Percentiles rank a stretch among this genome's conserved stretches.
These are phyloP conservation scores for Clavispora asparagi DNA, from an alignment of 805 yeast genomes.

Conservation along the genomic window DNA sequence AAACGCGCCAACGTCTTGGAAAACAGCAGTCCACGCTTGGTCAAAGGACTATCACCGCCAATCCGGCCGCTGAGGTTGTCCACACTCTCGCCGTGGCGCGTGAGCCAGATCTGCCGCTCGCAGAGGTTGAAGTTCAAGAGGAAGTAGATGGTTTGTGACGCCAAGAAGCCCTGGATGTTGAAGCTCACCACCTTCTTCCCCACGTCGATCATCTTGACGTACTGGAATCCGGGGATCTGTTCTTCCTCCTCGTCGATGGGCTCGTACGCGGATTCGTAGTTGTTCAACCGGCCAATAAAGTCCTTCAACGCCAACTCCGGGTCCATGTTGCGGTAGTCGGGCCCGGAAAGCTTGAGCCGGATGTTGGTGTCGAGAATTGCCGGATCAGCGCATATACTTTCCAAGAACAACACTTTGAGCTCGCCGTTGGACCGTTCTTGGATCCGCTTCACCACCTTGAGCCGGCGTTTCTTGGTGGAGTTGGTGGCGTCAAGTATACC, in stretches of 20 bases:
- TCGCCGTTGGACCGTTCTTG: constrained; percentile 52
- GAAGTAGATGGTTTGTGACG: constrained; percentile 91
- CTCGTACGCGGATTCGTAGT: constrained; percentile 87
- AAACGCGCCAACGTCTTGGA: constrained; percentile 69
- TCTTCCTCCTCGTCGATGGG: constrained; percentile 82
- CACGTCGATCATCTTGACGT: constrained; percentile 92
- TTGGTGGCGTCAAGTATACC: constrained; percentile 90
- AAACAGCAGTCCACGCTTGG: constrained; percentile 73
- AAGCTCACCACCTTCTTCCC: constrained; percentile 92
- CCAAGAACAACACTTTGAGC: constrained; percentile 77
- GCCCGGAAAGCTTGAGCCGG: constrained; percentile 82
- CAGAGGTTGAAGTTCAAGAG: constrained; percentile 75
- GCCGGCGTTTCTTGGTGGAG: constrained; percentile 62
- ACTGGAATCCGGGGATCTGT: constrained; percentile 61
- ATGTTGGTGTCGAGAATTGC: constrained; percentile 78
- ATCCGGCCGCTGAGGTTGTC: constrained; percentile 82
- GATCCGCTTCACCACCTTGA: constrained; percentile 52
- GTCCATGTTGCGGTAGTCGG: constrained; percentile 86
- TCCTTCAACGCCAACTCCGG: constrained; percentile 73
- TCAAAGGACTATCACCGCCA: constrained; percentile 86
- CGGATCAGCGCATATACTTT: constrained; percentile 80
- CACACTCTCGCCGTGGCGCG: constrained; percentile 89
- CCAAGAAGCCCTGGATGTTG: constrained; percentile 79
- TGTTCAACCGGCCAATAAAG: constrained; percentile 68
- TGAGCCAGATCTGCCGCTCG: constrained; percentile 89